Base-by-base conservation (phyloP, 345 rosid genomes). In the Melaleuca quinquenervia region DNA sequence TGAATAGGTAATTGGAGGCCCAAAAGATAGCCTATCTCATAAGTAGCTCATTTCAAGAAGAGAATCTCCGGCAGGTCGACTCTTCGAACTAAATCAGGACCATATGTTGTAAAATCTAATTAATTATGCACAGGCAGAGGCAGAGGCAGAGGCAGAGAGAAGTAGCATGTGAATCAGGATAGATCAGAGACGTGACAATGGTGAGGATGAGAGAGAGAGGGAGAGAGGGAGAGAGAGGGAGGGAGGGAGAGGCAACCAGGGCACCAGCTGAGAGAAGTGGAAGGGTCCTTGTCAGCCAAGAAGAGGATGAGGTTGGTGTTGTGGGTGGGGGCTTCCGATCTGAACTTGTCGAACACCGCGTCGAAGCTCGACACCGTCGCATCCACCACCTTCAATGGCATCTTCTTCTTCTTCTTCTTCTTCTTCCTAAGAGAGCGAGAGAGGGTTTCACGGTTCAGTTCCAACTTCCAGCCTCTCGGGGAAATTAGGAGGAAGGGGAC, bases 201-300 rank as follows among this genome's bases (percentile, higher is more conserved):
- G 24, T n/a, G 8, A 22, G 50, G 9, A 10, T 9, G 24, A 32
- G 78, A 32, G 70, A 9, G 24, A 16, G 64, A 50, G 52, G 54
- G 29, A 32, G n/a, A 15, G 11, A 60, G 26, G 56, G 56, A 52
- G 15, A 11, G 50, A 36, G 41, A 50, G 29, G 21, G 74, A 78
- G 52, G 29, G 26, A 26, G 18, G 16, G 50, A 36, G 26, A 13
- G 45, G 9, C 18, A 64, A 94, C 98, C 98, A 52, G 99, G 98
- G 88, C 98, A 95, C 98, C 98, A 95, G 89, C 98, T 93, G 80
- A 87, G 95, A 52, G 87, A 83, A 27, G 99, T 95, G 45, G 93
- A 82, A n/a, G 96, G 99, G 86, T 94, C 95, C n/a, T 90, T 88
- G 90, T 96, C 93, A 21, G 98, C 99, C 85, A 95, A 84, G 91